Base-by-base conservation (phyloP, 2,329 filamentous ascomycete genomes). In the Orbilia quercus region DNA sequence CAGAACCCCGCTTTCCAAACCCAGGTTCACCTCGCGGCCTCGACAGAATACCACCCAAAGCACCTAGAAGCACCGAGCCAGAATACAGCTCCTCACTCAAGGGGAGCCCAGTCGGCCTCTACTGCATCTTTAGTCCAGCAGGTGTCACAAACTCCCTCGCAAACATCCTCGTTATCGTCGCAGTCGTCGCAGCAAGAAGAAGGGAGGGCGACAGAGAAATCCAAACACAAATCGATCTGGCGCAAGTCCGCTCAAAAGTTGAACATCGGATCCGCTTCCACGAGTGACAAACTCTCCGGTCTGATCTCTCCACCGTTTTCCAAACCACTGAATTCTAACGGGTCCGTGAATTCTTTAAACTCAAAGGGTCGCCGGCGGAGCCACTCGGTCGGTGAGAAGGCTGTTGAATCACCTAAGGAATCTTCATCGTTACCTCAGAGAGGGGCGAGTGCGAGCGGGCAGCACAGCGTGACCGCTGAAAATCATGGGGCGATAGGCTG, bases 401-500 rank as follows among this genome's bases (percentile, higher is more conserved):
- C 67, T 9, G 58, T 45, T 1, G 67, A 72, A 20, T 2, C n/a
- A 54, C 45, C 67, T 11, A 72, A 72, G 18, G 67, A 72, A 36
- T 50, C 55, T 6, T 45, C 59, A n/a, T 53, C 53, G 6, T 53
- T 72, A 31, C 67, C 67, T 40, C 67, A 72, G 38, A 42, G 67
- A 60, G 67, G 67, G 1, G 67, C 67, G 16, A 72, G 67, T 25
- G 67, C 67, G 20, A 72, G 67, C 31, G 67, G 58, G 11, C 67
- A 72, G 31, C 67, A 65, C 16, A 54, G 34, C 5, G n/a, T 44
- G 18, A 58, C 23, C 38, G 4, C 59, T 9, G 67, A 72, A 47
- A 72, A 72, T 12, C 7, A 59, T n/a, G 85, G 87, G 1, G 83
- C 87, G 1, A 85, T 90, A 75, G 86, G 85, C 5, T 90, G 88